Conservation (phyloP, 805 yeast genomes). For the Torulaspora microellipsoides region DNA sequence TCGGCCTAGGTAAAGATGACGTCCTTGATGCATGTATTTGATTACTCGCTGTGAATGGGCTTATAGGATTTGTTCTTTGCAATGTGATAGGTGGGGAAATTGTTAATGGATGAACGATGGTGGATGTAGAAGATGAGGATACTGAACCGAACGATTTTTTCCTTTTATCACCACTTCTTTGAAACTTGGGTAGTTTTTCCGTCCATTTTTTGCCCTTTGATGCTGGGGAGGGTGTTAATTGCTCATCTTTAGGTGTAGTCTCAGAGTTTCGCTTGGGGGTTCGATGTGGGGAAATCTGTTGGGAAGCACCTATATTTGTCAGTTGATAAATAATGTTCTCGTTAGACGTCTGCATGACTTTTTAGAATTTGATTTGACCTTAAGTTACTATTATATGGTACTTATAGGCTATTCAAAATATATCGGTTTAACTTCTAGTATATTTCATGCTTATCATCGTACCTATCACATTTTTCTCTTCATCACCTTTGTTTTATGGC, state of each 20-base stretch:
- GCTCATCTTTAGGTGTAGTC: conserved; percentile 2
- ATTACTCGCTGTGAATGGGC: conserved; percentile 5
- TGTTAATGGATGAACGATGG: conserved; percentile 1
- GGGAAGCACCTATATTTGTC: conserved; percentile 17
- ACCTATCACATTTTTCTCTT: too few relatives aligned
- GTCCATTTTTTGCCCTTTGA: conserved; percentile 26
- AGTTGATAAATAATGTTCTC: conserved; percentile 14
- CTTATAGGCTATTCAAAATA: too few relatives aligned
- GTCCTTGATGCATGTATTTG: conserved; percentile 20
- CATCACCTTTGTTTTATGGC: too few relatives aligned
- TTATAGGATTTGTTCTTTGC: neutral
- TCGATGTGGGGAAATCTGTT: conserved; percentile 8
- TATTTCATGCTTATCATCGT: too few relatives aligned
- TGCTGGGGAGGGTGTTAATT: conserved; percentile 17
- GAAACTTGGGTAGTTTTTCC: conserved; percentile 20
- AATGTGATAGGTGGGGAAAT: conserved; percentile 3
- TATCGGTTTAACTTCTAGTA: too few relatives aligned
- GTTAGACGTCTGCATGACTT: conserved; percentile 8
- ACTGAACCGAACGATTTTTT: conserved; percentile 11
- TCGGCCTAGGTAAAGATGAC: conserved; percentile 30
- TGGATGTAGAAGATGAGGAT: conserved; percentile 2
- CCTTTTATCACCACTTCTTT: conserved; percentile 12
- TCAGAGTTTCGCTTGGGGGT: conserved; percentile 9
- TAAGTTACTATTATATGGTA: too few relatives aligned
- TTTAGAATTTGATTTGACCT: too few relatives aligned